Evolutionary conservation across 805 yeast species (phyloP).

Genomic region (Hanseniaspora hatyaiensis): DNA sequence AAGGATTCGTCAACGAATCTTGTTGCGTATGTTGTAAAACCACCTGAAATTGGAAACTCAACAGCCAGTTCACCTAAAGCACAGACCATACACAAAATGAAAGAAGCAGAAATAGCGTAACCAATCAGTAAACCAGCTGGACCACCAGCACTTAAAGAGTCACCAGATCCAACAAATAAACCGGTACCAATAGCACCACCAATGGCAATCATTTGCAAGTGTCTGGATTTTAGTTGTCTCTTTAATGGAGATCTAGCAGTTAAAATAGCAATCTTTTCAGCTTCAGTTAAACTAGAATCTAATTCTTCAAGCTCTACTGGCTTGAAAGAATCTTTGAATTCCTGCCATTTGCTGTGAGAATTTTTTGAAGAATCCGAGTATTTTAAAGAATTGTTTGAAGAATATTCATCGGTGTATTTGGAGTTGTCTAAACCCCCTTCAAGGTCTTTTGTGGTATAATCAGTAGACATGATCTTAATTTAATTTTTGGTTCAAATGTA

Average conservation of each 20-base stretch:
- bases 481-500: no score
- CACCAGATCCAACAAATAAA: conserved; percentile 60
- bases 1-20: conserved; percentile 48
- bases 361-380: no score
- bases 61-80: conserved; percentile 51
- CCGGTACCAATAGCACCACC: conserved; percentile 72
- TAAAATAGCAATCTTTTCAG: conserved; percentile 36
- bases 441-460: no score
- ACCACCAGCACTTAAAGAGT: conserved; percentile 50
- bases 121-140: conserved; percentile 44
- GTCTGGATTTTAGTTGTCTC: conserved; percentile 42
- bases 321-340: conserved; percentile 41
- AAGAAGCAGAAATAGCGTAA: conserved; percentile 42
- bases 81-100: conserved; percentile 50
- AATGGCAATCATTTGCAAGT: conserved; percentile 53
- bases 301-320: conserved; percentile 29
- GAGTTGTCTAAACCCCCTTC: no score
- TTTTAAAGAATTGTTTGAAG: no score
- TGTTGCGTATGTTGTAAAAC: conserved; percentile 49
- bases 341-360: no score
- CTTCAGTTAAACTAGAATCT: conserved; percentile 33
- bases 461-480: no score
- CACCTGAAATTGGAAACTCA: conserved; percentile 52
- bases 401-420: no score
- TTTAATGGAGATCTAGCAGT: conserved; percentile 47